Evolutionary conservation across 495 filamentous ascomycete genomes (phyloP), one percentile per base, ranked within the genome.

Genomic region (Achaetomiella virescens): DNA sequence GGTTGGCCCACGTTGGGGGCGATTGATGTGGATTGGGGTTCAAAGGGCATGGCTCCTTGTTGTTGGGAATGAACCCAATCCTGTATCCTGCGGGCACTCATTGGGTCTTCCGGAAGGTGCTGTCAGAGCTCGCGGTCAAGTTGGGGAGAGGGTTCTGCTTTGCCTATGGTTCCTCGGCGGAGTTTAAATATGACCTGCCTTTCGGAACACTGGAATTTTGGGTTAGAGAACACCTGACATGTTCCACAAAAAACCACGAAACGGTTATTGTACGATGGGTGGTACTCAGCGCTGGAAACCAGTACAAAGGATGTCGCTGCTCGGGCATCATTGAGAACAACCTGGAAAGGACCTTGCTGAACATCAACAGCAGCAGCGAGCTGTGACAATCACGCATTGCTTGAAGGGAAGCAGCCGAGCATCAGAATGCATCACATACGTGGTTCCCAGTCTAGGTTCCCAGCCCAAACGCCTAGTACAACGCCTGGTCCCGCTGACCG

Each of bases 391-490:
- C 25, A 52, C 35, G 37, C 25, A 36, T 40, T 21, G 14, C 9
- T 11, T 31, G 20, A n/a, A 37, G 18, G 12, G 4, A 9, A 21
- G 20, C 1, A 25, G 41, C 31, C 21, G 36, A 31, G 31, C 21
- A 25, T 48, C 22, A 42, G 14, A 49, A 61, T 60, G 21, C 17
- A 54, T 61, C 54, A 25, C 43, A 36, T 56, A 52, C 44, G 57
- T 55, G 57, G 62, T 48, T 63, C 55, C 58, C 53, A 41, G 54
- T 63, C 58, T 66, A 67, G 51, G 55, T 62, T 54, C 60, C 44
- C 36, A 40, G 24, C 53, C 47, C 60, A 37, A 70, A 70, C 64
- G 64, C 66, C 61, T 68, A 64, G 42, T 67, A 70, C 68, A 70
- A 63, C 42, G 56, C 52, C 52, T 42, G 51, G 44, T 17, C 37